Percentiles rank a stretch among this genome's conserved stretches.
These are phyloP conservation scores for Paramarasmius palmivorus DNA, from an alignment of 1,284 basidiomycete genomes.

Conservation along the genomic window DNA sequence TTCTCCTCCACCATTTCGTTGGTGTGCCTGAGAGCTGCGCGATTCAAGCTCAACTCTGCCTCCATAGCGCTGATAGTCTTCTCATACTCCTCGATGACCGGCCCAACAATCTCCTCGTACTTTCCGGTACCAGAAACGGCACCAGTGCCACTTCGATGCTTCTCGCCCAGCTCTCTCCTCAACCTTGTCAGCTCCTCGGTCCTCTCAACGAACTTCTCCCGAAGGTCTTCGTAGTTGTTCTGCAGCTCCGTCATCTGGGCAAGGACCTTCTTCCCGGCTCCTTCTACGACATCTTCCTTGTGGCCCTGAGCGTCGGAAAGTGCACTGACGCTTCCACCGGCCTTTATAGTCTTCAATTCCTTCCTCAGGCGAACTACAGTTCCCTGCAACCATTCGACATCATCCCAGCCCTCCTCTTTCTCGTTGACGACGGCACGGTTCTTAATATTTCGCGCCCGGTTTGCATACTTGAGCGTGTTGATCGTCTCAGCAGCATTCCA, in stretches of 20 bases:
- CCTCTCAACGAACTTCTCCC: constrained; percentile 82
- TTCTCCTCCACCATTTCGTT: constrained; percentile 93
- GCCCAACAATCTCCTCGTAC: constrained; percentile 96
- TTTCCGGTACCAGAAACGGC: constrained; percentile 72
- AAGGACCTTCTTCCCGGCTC: constrained; percentile 69
- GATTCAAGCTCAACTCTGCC: constrained; percentile 88
- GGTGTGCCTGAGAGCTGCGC: constrained; percentile 85
- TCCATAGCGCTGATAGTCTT: constrained; percentile 96
- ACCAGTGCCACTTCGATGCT: constrained; percentile 64
- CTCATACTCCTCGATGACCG: constrained; percentile 98
- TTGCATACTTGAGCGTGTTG: constrained; percentile 98
- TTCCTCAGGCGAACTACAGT: constrained; percentile 83
- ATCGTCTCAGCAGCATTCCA: constrained; percentile 95
- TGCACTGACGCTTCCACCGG: constrained; percentile 45
- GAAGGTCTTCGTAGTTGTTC: constrained; percentile 80
- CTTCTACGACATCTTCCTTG: constrained; percentile 45
- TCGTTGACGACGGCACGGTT: constrained; percentile 92
- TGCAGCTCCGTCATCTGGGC: constrained; percentile 78
- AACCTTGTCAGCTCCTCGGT: constrained; percentile 85
- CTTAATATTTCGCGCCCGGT: constrained; percentile 96
- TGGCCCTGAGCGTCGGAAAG: constrained; percentile 23
- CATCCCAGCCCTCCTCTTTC: constrained; percentile 97
- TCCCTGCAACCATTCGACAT: constrained; percentile 93
- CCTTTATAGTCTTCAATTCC: constrained; percentile 79
- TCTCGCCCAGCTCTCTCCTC: constrained; percentile 74